Percentiles rank a stretch among this genome's conserved stretches.
Conservation (phyloP, 805 yeast genomes). For the Sugiyamaella floridensis region DNA sequence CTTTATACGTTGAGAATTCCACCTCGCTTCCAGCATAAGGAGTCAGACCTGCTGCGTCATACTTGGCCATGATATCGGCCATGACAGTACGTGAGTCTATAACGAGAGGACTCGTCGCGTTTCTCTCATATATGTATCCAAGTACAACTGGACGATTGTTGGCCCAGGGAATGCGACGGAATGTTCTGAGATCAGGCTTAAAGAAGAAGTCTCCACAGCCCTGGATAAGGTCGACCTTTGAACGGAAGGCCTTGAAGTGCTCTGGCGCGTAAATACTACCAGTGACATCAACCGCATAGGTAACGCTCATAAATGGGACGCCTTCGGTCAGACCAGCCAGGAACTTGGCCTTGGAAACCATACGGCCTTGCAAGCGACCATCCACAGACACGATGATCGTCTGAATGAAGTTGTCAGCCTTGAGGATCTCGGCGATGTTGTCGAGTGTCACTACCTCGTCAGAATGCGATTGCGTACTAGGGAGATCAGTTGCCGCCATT, state of each 20-base stretch:
- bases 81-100: neutral
- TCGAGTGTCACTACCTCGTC: neutral
- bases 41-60: neutral
- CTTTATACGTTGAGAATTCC: neutral
- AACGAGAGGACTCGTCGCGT: neutral
- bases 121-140: neutral
- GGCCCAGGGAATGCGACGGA: neutral
- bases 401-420: neutral
- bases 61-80: neutral
- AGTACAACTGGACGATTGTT: neutral
- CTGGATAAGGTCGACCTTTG: neutral
- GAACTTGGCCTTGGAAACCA: neutral
- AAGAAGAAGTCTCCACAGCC: neutral
- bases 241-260: neutral
- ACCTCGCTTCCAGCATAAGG: conserved; percentile 1
- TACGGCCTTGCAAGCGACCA: neutral
- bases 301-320: neutral
- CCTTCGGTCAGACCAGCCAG: neutral
- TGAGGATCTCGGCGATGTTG: neutral
- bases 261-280: neutral
- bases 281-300: neutral
- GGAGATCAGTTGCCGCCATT: neutral
- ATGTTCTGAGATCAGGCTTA: neutral
- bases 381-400: neutral
- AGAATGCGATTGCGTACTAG: neutral